These are phyloP conservation scores for Saksenaea vasiformis DNA, from an alignment of 371 early-diverging fungal genomes.

Conservation along the genomic window DNA sequence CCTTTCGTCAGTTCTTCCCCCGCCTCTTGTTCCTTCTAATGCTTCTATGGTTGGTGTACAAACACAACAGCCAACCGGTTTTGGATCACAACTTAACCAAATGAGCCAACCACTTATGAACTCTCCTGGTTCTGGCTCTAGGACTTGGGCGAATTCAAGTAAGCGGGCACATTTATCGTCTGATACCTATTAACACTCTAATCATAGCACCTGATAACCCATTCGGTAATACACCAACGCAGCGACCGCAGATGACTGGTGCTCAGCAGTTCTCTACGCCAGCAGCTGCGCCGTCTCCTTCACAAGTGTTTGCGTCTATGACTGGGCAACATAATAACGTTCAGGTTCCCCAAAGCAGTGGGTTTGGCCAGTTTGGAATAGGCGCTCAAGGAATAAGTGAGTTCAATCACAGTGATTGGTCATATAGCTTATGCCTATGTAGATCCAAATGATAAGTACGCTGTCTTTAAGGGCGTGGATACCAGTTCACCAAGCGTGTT, in stretches of 20 bases:
- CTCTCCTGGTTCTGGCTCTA: constrained; percentile 1
- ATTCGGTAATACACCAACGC: constrained; percentile 32
- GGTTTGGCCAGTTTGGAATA: constrained; percentile 9
- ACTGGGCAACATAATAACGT: constrained; percentile 9
- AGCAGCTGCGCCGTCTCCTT: constrained; percentile 10
- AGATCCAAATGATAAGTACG: constrained; percentile 43
- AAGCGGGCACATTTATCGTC: constrained; percentile 8
- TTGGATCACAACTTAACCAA: constrained; percentile 24
- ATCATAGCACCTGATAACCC: constrained; percentile 49
- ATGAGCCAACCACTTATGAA: constrained; percentile 15
- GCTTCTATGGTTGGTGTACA: constrained; percentile 32
- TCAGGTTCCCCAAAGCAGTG: constrained; percentile 12
- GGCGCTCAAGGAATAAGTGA: constrained; percentile 10
- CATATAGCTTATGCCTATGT: neutral
- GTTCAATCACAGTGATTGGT: neutral
- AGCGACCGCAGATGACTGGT: constrained; percentile 25
- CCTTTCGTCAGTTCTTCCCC: constrained; percentile 30
- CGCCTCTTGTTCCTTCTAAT: constrained; percentile 23
- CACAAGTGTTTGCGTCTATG: constrained; percentile 31
- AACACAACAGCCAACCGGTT: constrained; percentile 29
- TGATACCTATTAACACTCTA: neutral
- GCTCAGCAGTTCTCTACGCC: constrained; percentile 17
- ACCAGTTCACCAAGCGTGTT: constrained; percentile 40
- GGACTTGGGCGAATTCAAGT: constrained; percentile 45
- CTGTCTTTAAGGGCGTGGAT: constrained; percentile 42